These are phyloP conservation scores for rapeseed (Brassica napus) DNA, from an alignment of 345 rosid genomes.

Conservation along the genomic window DNA sequence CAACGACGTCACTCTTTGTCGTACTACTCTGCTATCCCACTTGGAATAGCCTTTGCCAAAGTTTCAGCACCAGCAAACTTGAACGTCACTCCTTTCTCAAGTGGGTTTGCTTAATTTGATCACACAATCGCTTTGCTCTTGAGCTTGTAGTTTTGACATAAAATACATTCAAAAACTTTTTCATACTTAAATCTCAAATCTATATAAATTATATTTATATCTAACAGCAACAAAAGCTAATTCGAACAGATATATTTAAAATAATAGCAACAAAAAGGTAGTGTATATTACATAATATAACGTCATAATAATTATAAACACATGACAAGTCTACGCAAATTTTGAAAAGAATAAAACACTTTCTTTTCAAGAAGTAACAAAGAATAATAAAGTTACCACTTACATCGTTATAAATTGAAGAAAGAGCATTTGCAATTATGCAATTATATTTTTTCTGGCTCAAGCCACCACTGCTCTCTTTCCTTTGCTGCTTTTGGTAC, in stretches of 20 bases:
- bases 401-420: constrained; percentile 21
- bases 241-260: background rate
- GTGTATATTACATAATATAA: background rate
- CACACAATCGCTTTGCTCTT: background rate
- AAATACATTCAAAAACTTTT: background rate
- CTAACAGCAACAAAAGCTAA: background rate
- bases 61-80: background rate
- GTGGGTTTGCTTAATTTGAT: background rate
- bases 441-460: constrained; percentile 1
- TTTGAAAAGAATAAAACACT: constrained; percentile 35
- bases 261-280: background rate
- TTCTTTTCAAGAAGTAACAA: constrained; percentile 22
- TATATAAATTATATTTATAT: background rate
- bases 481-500: constrained; percentile 38
- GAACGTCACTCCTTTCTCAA: background rate
- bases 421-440: background rate
- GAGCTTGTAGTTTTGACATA: background rate
- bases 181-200: background rate
- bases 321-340: constrained; percentile 36
- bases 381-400: constrained; percentile 34
- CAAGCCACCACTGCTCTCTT: constrained; percentile 37
- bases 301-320: constrained; percentile 32
- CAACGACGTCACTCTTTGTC: background rate
- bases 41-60: background rate
- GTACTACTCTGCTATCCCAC: background rate